Conservation (phyloP, 805 yeast genomes). For the Ogataea nakhonphanomensis region DNA sequence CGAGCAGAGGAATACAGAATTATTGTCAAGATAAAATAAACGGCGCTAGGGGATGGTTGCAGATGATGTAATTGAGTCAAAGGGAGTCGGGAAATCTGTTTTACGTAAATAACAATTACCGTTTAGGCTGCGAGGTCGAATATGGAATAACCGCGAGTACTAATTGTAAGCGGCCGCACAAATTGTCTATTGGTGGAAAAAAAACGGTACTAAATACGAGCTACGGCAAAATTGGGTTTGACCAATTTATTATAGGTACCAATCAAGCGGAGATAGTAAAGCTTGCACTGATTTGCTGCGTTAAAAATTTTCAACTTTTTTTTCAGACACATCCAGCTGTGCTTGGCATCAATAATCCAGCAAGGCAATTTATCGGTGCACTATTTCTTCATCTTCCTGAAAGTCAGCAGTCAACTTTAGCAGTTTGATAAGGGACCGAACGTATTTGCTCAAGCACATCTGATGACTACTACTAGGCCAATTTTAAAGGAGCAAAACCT, state of each 20-base stretch:
- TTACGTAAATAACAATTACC: not conserved
- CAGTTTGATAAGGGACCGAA: no score
- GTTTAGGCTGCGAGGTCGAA: not conserved
- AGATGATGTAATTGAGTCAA: no score
- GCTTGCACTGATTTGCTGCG: constrained; percentile 2
- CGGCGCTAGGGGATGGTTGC: no score
- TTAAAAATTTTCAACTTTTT: constrained; percentile 7
- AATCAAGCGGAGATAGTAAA: constrained; percentile 1
- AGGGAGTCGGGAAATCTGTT: no score
- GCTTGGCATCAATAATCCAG: constrained; percentile 3
- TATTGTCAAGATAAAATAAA: no score
- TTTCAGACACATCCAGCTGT: constrained; percentile 4
- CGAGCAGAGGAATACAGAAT: not conserved
- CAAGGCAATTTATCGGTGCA: constrained; percentile 8
- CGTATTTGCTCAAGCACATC: not conserved
- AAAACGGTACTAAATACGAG: not conserved
- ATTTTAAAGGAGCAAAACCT: constrained; percentile 8
- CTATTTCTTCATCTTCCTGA: no score
- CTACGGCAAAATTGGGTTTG: not conserved
- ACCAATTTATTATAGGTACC: not conserved
- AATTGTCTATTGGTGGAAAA: not conserved
- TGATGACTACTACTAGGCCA: constrained; percentile 5
- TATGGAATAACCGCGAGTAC: not conserved
- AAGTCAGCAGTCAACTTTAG: no score
- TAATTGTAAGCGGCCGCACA: not conserved